Conservation (phyloP, 495 filamentous ascomycete species). For the Penicillium longicatenatum region DNA sequence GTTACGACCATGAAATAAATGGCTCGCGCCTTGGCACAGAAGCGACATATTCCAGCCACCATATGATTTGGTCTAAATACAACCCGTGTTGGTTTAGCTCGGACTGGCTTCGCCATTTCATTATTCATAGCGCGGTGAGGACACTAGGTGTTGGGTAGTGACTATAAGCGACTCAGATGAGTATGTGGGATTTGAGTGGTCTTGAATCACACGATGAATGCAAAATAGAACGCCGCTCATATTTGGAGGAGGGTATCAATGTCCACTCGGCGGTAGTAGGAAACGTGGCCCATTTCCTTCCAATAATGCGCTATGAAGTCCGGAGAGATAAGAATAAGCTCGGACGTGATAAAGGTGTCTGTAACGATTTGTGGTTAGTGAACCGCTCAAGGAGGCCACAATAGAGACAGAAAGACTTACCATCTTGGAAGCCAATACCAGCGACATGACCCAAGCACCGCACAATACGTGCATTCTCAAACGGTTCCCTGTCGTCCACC, state of each 20-base stretch:
- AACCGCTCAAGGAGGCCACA: background rate
- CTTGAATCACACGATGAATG: background rate
- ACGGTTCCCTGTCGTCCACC: slow-evolving; percentile 65
- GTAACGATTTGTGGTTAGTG: background rate
- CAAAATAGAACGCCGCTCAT: slow-evolving; percentile 12
- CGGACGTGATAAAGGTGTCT: slow-evolving; percentile 73
- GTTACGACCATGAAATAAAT: background rate
- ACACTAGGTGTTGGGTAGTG: background rate
- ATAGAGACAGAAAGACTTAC: slow-evolving; percentile 48
- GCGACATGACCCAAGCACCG: slow-evolving; percentile 77
- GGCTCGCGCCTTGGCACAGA: background rate
- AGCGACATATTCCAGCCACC: background rate
- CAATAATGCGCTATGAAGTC: slow-evolving; percentile 82
- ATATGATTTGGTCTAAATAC: background rate
- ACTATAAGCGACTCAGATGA: background rate
- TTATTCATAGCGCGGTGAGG: background rate
- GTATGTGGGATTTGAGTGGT: background rate
- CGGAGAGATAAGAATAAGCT: slow-evolving; percentile 78
- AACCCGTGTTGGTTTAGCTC: background rate
- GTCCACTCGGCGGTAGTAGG: slow-evolving; percentile 76
- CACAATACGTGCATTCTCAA: slow-evolving; percentile 75
- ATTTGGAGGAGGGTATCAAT: slow-evolving; percentile 75
- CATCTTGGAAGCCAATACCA: slow-evolving; percentile 62
- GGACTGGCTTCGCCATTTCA: background rate
- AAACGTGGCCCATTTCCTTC: slow-evolving; percentile 76